Percentiles rank a stretch among this genome's conserved stretches.
Conservation (phyloP, 768 basidiomycete genomes). For the Paxillus ammoniavirescens region DNA sequence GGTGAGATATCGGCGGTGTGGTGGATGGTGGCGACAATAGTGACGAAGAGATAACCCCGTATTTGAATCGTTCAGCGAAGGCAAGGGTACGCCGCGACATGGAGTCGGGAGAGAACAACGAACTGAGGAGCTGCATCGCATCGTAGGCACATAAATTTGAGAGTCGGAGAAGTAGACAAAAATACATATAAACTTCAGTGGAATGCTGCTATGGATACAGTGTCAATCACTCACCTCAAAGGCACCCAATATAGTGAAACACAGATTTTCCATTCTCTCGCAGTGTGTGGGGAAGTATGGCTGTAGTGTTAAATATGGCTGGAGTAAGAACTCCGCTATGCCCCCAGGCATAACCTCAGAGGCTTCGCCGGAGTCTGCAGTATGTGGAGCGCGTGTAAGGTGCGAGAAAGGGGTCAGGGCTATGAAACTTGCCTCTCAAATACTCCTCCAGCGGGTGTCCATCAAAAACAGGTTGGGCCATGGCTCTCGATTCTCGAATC, state of each 20-base stretch:
- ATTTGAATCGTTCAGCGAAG: slow-evolving; percentile 81
- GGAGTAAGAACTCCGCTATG: slow-evolving; percentile 33
- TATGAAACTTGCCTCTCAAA: slow-evolving; percentile 49
- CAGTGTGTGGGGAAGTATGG: slow-evolving; percentile 15
- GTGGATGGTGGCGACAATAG: slow-evolving; percentile 61
- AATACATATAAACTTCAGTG: slow-evolving; percentile 7
- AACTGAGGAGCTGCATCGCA: slow-evolving; percentile 35
- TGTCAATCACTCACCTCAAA: slow-evolving; percentile 37
- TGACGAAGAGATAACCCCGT: slow-evolving; percentile 78
- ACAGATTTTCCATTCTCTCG: slow-evolving; percentile 27
- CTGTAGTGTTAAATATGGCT: slow-evolving; percentile 13
- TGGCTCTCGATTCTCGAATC: slow-evolving; percentile 25
- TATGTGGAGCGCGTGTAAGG: slow-evolving; percentile 16
- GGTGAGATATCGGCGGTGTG: slow-evolving; percentile 32
- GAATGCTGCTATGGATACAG: slow-evolving; percentile 12
- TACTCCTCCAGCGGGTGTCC: slow-evolving; percentile 76
- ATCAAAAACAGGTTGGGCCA: slow-evolving; percentile 80
- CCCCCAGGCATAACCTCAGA: slow-evolving; percentile 59
- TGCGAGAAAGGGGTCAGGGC: not conserved
- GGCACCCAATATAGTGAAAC: slow-evolving; percentile 19
- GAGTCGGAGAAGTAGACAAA: slow-evolving; percentile 3
- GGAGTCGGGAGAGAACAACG: slow-evolving; percentile 35
- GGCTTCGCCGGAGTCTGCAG: slow-evolving; percentile 58
- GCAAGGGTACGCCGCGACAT: slow-evolving; percentile 39
- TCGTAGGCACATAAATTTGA: slow-evolving; percentile 3